These are phyloP conservation scores for Capronia americana DNA, from an alignment of 2,329 filamentous ascomycete species.

Conservation along the genomic window DNA sequence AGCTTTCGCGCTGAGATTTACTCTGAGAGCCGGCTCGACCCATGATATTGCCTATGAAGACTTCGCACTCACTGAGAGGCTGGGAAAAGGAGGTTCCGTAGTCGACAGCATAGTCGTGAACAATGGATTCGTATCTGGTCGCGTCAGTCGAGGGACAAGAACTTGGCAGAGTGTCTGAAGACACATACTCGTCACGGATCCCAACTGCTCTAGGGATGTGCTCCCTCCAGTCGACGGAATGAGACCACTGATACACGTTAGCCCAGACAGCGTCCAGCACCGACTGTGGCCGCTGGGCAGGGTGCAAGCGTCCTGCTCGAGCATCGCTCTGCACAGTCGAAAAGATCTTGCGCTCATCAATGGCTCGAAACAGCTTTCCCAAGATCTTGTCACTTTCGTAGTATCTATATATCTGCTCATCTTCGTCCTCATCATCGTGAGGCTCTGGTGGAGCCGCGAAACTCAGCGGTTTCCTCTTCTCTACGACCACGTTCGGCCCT, in stretches of 20 bases:
- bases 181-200: slow-evolving; percentile 31
- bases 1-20: slow-evolving; percentile 50
- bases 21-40: slow-evolving; percentile 54
- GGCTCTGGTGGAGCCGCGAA: slow-evolving; percentile 47
- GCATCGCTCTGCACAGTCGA: slow-evolving; percentile 51
- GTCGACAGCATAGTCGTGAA: slow-evolving; percentile 56
- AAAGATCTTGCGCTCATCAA: slow-evolving; percentile 78
- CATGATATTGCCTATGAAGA: slow-evolving; percentile 64
- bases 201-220: slow-evolving; percentile 34
- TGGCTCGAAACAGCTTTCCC: slow-evolving; percentile 71
- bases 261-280: slow-evolving; percentile 41
- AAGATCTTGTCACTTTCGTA: slow-evolving; percentile 73
- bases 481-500: slow-evolving; percentile 51
- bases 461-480: slow-evolving; percentile 44
- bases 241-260: slow-evolving; percentile 36
- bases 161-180: background rate
- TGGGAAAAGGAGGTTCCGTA: slow-evolving; percentile 51
- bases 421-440: slow-evolving; percentile 54
- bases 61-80: slow-evolving; percentile 59
- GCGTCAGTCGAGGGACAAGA: background rate
- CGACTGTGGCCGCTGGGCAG: background rate
- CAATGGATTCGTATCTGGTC: slow-evolving; percentile 60
- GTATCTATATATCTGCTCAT: slow-evolving; percentile 55
- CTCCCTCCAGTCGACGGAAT: slow-evolving; percentile 24
- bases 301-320: background rate